Evolutionary conservation across 176 grass and related monocot species (phyloP), one percentile per base, ranked within the genome.

Genomic region (Ampelocalamus luodianensis): DNA sequence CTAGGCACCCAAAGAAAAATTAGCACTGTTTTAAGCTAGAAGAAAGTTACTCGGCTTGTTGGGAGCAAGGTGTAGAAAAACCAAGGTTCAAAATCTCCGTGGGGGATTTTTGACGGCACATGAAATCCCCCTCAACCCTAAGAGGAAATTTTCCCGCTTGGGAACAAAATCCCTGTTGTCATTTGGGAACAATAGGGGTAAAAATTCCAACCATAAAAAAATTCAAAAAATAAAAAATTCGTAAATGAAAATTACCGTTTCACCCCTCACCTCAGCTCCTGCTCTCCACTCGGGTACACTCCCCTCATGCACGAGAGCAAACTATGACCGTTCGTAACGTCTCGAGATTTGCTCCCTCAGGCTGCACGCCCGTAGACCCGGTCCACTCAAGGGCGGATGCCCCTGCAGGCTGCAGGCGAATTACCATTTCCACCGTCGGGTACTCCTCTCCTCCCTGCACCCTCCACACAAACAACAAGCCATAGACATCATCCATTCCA

Each of bases 201-300:
- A n/a, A n/a, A n/a, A n/a, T n/a, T n/a, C n/a, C n/a, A n/a, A n/a
- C n/a, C n/a, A n/a, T n/a, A n/a, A n/a, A n/a, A n/a, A n/a, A n/a
- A n/a, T n/a, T n/a, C n/a, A n/a, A n/a, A n/a, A n/a, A n/a, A n/a
- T n/a, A n/a, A n/a, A n/a, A n/a, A n/a, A n/a, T n/a, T n/a, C n/a
- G n/a, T n/a, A n/a, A n/a, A n/a, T n/a, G 0, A 16, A 54, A 56
- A 36, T 86, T 82, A 90, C 83, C 56, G 22, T 66, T 54, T 65
- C 72, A 37, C 83, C 83, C 88, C 79, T 82, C 20, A 0, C 3
- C 24, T 4, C 1, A 1, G 18, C 5, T 26, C 45, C 26, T 4
- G 3, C 4, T 0, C 39, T n/a, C 23, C 37, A 0, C 0, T 8
- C 39, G 66, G 68, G 50, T 85, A 68, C 70, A 50, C 82, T 61